phyloP scores from a whole-genome alignment of 2,329 filamentous ascomycete species.

The Aulographum hederae region DNA sequence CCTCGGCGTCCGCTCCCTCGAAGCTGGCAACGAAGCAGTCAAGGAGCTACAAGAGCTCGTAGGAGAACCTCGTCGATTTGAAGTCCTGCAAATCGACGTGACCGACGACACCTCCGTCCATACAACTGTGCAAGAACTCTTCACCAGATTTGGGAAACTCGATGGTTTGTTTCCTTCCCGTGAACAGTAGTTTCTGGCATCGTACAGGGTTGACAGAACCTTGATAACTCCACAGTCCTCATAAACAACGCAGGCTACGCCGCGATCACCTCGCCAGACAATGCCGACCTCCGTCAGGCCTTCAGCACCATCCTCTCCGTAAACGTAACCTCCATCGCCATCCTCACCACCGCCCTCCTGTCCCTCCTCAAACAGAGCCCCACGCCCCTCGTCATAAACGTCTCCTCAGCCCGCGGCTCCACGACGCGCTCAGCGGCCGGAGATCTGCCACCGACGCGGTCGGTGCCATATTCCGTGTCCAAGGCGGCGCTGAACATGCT shows the following conservation, averaged over 20 bases:
- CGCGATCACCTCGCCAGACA: conserved; percentile 10
- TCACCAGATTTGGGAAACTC: no score
- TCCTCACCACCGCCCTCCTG: conserved; percentile 13
- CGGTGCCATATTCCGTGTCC: conserved; percentile 9
- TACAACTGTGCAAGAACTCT: no score
- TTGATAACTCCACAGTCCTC: no score
- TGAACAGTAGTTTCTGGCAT: no score
- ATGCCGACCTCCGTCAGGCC: conserved; percentile 14
- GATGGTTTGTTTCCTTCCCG: no score
- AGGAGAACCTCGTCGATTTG: no score
- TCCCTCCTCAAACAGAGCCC: conserved; percentile 11
- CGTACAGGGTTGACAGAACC: no score
- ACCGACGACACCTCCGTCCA: no score
- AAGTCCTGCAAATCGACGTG: no score
- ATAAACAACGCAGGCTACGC: conserved; percentile 23
- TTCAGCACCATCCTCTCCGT: conserved; percentile 18
- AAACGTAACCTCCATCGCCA: conserved; percentile 26
- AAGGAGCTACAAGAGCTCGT: conserved; percentile 8
- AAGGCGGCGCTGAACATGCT: conserved; percentile 10
- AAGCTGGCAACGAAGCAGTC: conserved; percentile 12
- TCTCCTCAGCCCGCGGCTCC: conserved; percentile 14
- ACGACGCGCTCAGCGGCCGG: conserved; percentile 8
- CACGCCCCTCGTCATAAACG: conserved; percentile 14
- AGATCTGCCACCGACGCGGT: conserved; percentile 12
- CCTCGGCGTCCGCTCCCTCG: conserved; percentile 11